Percentiles rank a stretch among this genome's conserved stretches.
Evolutionary conservation across 2,329 filamentous ascomycete species (phyloP).

Genomic region (Alternaria tenuissima): DNA sequence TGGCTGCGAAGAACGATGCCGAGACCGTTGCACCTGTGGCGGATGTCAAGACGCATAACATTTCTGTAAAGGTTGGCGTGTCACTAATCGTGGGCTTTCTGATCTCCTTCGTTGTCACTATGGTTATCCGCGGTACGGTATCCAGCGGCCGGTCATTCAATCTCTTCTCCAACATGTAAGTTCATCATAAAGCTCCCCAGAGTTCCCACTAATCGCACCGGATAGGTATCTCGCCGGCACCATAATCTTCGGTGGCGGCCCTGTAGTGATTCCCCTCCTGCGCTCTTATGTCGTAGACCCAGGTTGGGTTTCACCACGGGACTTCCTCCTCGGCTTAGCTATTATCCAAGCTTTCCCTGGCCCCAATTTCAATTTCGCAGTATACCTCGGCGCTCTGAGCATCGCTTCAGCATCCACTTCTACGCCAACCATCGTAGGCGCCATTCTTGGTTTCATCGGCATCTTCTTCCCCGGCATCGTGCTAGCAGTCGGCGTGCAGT

Average conservation of each 20-base stretch:
- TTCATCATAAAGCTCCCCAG: no score
- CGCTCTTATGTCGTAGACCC: conserved; percentile 65
- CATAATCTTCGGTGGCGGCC: conserved; percentile 58
- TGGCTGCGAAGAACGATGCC: not conserved
- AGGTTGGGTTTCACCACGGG: conserved; percentile 73
- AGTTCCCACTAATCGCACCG: not conserved
- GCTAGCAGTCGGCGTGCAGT: conserved; percentile 48
- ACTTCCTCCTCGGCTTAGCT: conserved; percentile 77
- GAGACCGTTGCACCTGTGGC: conserved; percentile 8
- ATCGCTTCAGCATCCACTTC: conserved; percentile 35
- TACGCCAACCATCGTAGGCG: conserved; percentile 44
- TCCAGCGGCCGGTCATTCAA: conserved; percentile 60
- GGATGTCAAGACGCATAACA: conserved; percentile 45
- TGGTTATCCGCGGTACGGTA: conserved; percentile 58
- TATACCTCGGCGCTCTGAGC: conserved; percentile 53
- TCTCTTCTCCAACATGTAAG: conserved; percentile 73
- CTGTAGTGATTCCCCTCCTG: conserved; percentile 56
- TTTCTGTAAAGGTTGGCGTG: conserved; percentile 50
- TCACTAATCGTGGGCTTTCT: conserved; percentile 60
- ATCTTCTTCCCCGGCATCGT: conserved; percentile 54
- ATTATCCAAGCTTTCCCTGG: conserved; percentile 75
- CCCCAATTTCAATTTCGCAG: conserved; percentile 65
- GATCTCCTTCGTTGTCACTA: conserved; percentile 63
- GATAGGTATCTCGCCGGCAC: conserved; percentile 69
- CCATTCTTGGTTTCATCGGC: conserved; percentile 49